Evolutionary conservation across 2,329 filamentous ascomycete genomes (phyloP).

Genomic region (Aureobasidium sp.): DNA sequence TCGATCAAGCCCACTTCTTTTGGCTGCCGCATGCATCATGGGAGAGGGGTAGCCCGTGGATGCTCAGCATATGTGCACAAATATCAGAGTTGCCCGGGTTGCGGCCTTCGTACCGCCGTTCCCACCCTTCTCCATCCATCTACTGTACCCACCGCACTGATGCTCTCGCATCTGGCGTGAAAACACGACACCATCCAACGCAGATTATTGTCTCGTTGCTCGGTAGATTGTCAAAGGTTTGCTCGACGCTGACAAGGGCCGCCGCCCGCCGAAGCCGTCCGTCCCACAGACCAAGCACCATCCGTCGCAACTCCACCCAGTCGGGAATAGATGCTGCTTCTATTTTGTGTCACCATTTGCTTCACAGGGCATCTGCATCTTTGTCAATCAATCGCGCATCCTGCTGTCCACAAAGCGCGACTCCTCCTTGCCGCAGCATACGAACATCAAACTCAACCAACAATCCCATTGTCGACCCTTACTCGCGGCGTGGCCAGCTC

Average conservation of each 20-base stretch:
- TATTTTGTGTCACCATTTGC: conserved; percentile 12
- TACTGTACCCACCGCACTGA: not conserved
- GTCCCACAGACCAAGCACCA: conserved; percentile 12
- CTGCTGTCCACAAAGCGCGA: not conserved
- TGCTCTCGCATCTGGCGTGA: not conserved
- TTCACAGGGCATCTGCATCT: conserved; percentile 3
- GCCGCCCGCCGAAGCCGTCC: conserved; percentile 15
- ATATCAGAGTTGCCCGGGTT: conserved; percentile 12
- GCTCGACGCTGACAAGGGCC: conserved; percentile 11
- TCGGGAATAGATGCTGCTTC: conserved; percentile 11
- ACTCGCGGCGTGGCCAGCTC: not conserved
- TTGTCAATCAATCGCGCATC: not conserved
- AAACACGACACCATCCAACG: conserved; percentile 8
- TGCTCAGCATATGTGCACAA: not conserved
- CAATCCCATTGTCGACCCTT: conserved; percentile 1
- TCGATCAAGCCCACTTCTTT: conserved; percentile 6
- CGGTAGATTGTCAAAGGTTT: conserved; percentile 14
- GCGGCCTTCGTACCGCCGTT: conserved; percentile 8
- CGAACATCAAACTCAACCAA: conserved; percentile 4
- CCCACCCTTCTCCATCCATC: not conserved
- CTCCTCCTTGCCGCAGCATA: conserved; percentile 13
- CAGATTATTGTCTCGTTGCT: conserved; percentile 16
- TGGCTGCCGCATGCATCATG: not conserved
- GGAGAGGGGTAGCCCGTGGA: not conserved
- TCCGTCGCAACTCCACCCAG: not conserved